Conservation (phyloP, 1,284 basidiomycete species). For the Gymnopus androsaceus region DNA sequence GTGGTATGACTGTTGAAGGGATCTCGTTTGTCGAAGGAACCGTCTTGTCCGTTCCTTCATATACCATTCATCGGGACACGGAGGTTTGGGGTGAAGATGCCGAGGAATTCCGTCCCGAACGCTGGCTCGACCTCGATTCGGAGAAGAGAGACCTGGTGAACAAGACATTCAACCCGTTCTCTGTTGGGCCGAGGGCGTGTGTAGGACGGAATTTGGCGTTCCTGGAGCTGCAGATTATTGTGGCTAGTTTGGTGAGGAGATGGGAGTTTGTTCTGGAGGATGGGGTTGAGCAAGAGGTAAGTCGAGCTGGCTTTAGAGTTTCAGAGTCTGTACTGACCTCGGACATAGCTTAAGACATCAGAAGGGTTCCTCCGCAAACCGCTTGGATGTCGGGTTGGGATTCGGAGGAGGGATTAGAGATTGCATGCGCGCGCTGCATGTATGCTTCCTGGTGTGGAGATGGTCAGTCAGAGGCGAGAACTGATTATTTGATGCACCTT, state of each 20-base stretch:
- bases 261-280: constrained; percentile 19
- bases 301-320: constrained; percentile 29
- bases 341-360: constrained; percentile 22
- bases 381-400: constrained; percentile 15
- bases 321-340: constrained; percentile 8
- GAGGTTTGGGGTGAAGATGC: constrained; percentile 48
- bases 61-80: constrained; percentile 47
- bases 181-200: constrained; percentile 19
- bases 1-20: constrained; percentile 23
- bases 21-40: constrained; percentile 30
- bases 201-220: constrained; percentile 19
- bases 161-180: constrained; percentile 20
- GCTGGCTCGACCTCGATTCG: constrained; percentile 41
- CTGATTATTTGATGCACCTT: no score
- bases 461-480: no score
- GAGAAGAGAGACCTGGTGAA: constrained; percentile 30
- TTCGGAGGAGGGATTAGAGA: constrained; percentile 1
- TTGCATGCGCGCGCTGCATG: no score
- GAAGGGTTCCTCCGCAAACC: constrained; percentile 35
- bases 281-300: constrained; percentile 20
- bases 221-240: constrained; percentile 19
- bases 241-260: constrained; percentile 15
- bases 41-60: constrained; percentile 38
- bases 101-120: constrained; percentile 44
- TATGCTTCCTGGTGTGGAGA: no score